These are phyloP conservation scores for Elongisporangium anandrum DNA, from an alignment of 352 stramenopile species.

Conservation along the genomic window DNA sequence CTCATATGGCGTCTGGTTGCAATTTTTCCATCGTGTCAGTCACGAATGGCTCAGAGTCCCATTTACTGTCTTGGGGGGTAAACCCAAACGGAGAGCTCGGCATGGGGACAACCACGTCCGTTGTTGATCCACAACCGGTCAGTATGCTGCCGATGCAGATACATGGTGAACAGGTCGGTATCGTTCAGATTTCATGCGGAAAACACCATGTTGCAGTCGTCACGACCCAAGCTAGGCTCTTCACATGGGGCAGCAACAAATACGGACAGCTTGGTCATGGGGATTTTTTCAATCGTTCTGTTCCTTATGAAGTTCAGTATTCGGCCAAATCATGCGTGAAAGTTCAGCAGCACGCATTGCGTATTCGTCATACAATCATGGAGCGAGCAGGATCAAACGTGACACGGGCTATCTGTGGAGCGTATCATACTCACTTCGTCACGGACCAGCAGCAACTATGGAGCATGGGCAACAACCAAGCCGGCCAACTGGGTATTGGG, in stretches of 20 bases:
- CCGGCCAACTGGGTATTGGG: slow-evolving; percentile 59
- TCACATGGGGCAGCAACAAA: slow-evolving; percentile 77
- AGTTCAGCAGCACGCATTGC: slow-evolving; percentile 34
- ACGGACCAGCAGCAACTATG: slow-evolving; percentile 76
- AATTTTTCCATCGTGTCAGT: slow-evolving; percentile 60
- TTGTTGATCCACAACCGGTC: slow-evolving; percentile 31
- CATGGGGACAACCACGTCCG: slow-evolving; percentile 31
- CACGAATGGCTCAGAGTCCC: slow-evolving; percentile 27
- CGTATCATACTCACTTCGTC: slow-evolving; percentile 69
- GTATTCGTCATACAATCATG: slow-evolving; percentile 53
- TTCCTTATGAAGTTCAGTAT: slow-evolving; percentile 55
- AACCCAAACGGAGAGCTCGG: slow-evolving; percentile 62
- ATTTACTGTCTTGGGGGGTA: slow-evolving; percentile 45
- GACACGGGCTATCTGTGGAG: slow-evolving; percentile 60
- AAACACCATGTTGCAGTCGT: slow-evolving; percentile 70
- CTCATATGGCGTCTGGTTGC: slow-evolving; percentile 46
- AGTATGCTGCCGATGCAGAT: slow-evolving; percentile 25
- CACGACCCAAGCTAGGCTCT: slow-evolving; percentile 52
- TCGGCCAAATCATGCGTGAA: slow-evolving; percentile 1
- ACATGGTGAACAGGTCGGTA: slow-evolving; percentile 27
- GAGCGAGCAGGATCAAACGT: slow-evolving; percentile 48
- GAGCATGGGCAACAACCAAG: slow-evolving; percentile 78
- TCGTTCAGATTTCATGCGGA: slow-evolving; percentile 54
- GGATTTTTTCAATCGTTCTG: slow-evolving; percentile 25
- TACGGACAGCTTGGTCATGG: slow-evolving; percentile 62